Base-by-base conservation (phyloP, 257 asterid species). In the Hygrophila difformis region DNA sequence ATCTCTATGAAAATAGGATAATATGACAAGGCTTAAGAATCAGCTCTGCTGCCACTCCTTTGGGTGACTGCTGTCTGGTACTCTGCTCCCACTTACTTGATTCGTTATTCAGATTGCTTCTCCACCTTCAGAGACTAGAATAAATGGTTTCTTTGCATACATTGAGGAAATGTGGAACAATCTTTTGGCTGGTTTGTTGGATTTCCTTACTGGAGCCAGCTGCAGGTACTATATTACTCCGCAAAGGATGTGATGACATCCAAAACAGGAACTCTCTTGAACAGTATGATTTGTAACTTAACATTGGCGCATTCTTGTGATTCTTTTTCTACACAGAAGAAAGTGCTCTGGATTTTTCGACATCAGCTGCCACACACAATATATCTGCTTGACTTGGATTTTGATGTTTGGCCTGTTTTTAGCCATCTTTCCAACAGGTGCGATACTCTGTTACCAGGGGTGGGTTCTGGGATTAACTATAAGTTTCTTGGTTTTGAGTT, bases 381-480 rank as follows among this genome's bases (percentile, higher is more conserved):
- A 87, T 56, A 76, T 86, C 55, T 86, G 95, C 66, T 66, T 91
- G 73, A 74, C 75, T 62, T 91, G 99, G 97, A 61, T 80, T 44
- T 57, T 86, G 55, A 38, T 81, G 78, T 81, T 91, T 59, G 82
- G 83, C 29, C 81, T 82, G 40, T 64, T 80, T 53, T 45, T 78
- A 66, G 93, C 97, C 33, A 80, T 78, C 44, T 71, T 91, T 44
- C 96, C 97, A 13, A 76, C 95, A 76, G 92, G 99, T 91, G 34
- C 7, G 57, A 16, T 41, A 16, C 45, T 44, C 44, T 13, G 44
- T 47, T 16, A 17, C 58, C 49, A 7, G 36, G 4, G 31, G 31
- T 26, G 31, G 16, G 3, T 31, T 45, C 53, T 36, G 17, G 12
- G 22, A 29, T 15, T 4, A 45, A 5, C 39, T 34, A 42, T 34